phyloP scores from a whole-genome alignment of 106 monocot genomes.

The Acorus calamus region DNA sequence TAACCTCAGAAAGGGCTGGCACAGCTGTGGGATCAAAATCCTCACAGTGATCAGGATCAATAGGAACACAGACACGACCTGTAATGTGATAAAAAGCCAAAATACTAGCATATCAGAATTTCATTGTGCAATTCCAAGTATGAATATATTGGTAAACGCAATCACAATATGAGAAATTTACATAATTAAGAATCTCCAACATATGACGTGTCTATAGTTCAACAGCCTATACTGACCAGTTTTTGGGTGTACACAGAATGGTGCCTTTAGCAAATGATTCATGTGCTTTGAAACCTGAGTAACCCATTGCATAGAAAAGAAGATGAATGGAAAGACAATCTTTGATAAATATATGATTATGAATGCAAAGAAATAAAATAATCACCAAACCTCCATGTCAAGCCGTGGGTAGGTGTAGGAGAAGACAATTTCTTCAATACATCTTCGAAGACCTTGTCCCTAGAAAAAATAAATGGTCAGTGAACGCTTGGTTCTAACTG shows the following conservation, averaged over 20 bases:
- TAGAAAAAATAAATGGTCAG: neutral
- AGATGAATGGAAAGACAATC: no score
- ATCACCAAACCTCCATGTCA: conserved; percentile 69
- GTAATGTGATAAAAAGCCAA: conserved; percentile 13
- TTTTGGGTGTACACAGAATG: conserved; percentile 92
- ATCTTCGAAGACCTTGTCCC: conserved; percentile 57
- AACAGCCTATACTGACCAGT: conserved; percentile 38
- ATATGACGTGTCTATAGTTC: no score
- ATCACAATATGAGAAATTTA: no score
- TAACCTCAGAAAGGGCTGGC: conserved; percentile 70
- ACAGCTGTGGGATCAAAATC: conserved; percentile 77
- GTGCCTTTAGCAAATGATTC: conserved; percentile 95
- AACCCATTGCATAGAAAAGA: neutral
- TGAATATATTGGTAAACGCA: no score
- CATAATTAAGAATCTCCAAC: no score
- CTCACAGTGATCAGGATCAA: conserved; percentile 81
- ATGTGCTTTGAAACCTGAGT: conserved; percentile 83
- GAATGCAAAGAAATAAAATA: neutral
- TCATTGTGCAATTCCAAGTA: no score
- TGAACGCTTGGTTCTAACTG: no score
- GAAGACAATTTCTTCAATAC: conserved; percentile 95
- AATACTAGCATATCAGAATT: neutral
- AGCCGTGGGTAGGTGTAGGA: conserved; percentile 87
- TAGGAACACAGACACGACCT: conserved; percentile 93
- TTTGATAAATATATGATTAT: no score